These are phyloP conservation scores for Kurtzmaniella quercitrusa DNA, from an alignment of 1,139 yeast genomes.

Conservation along the genomic window DNA sequence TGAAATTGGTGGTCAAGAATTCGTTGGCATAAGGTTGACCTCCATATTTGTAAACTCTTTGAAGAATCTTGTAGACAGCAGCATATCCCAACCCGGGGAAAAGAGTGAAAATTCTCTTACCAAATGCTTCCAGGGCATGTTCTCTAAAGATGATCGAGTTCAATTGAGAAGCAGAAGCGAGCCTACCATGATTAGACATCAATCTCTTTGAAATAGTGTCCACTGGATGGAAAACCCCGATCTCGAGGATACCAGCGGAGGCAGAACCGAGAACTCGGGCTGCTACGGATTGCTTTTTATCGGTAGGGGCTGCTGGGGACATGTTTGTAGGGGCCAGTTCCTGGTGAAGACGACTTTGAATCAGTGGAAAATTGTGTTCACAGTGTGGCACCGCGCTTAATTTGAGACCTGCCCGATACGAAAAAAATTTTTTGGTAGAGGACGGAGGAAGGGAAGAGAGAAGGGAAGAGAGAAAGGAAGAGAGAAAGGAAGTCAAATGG, in stretches of 20 bases:
- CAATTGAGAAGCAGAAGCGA: slow-evolving; percentile 59
- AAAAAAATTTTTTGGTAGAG: neutral
- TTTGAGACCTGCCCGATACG: neutral
- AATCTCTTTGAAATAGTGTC: slow-evolving; percentile 97
- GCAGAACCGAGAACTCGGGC: slow-evolving; percentile 97
- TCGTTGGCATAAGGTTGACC: slow-evolving; percentile 99
- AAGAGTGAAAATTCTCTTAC: slow-evolving; percentile 70
- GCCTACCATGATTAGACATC: slow-evolving; percentile 87
- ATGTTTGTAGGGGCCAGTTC: slow-evolving; percentile 17
- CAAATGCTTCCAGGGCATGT: slow-evolving; percentile 67
- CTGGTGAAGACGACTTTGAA: neutral
- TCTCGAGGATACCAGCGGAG: slow-evolving; percentile 94
- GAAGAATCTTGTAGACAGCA: slow-evolving; percentile 93
- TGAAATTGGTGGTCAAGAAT: slow-evolving; percentile 73
- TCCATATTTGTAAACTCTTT: slow-evolving; percentile 97
- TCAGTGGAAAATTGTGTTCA: neutral
- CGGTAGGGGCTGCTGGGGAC: slow-evolving; percentile 52
- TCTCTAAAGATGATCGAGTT: slow-evolving; percentile 85
- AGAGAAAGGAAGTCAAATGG: too few relatives aligned
- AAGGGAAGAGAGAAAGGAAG: too few relatives aligned
- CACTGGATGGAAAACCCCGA: slow-evolving; percentile 97
- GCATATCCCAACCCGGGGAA: slow-evolving; percentile 99
- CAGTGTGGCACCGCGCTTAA: neutral
- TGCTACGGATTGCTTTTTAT: slow-evolving; percentile 81
- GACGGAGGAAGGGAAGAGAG: neutral